Evolutionary conservation across 352 stramenopile species (phyloP), one percentile per base, ranked within the genome.

Genomic region (Phytophthora fragariaefolia): DNA sequence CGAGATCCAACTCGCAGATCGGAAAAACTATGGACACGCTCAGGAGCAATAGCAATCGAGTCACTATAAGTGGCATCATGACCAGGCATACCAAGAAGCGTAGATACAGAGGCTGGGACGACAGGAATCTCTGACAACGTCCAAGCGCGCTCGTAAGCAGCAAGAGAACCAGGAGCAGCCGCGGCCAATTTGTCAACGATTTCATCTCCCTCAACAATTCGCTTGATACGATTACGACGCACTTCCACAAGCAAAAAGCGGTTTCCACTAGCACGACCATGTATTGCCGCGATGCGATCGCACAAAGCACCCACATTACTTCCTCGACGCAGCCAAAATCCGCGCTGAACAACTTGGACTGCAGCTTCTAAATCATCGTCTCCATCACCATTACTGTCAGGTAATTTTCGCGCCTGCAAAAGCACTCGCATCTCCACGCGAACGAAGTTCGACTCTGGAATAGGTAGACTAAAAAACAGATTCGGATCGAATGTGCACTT

Each of bases 401-500:
- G 49, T 34, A 66, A 32, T 2, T 59, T 52, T n/a, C 79, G 82
- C 6, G 87, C 77, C 62, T 92, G 85, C 5, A 90, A 36, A n/a
- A 91, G 56, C 18, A 93, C 67, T 15, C 70, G 84, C 40, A 93
- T 66, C 45, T 92, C 83, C 12, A 92, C 63, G n/a, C 83, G 82
- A 9, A 92, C 54, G 48, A 85, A 91, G 24, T 81, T 89, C 0
- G 79, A 66, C 58, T 93, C 83, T n/a, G 93, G 92, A 32, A 99
- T 91, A 9, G 97, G 96, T 8, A 99, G 71, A 51, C 91, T 98
- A 48, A 99, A 95, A 47, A 95, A 98, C 23, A 96, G 85, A 70
- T 96, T 99, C 1, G 97, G 93, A 66, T 99, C 97, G 79, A 99
- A 99, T 32, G 97, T 98, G 38, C 98, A 97, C 61, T 89, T 97